Evolutionary conservation across 2,329 filamentous ascomycete species (phyloP).

Genomic region (Penicillium capsulatum): DNA sequence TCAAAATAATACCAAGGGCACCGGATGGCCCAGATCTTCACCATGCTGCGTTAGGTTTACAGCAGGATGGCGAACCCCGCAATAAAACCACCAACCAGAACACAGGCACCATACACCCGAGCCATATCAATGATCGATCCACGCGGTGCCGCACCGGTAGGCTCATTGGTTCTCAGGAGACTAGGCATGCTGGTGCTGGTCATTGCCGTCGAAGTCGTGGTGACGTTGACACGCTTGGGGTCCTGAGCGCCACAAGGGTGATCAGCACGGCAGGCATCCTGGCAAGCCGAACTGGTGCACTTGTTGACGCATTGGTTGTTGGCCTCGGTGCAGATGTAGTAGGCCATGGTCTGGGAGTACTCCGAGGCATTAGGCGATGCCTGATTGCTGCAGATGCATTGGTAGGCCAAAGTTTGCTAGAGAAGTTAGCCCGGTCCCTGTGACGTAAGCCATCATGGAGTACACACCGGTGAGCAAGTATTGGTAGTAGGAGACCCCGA

Average conservation of each 20-base stretch:
- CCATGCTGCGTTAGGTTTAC: no score
- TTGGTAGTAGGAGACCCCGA: slow-evolving; percentile 35
- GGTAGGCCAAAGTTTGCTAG: slow-evolving; percentile 49
- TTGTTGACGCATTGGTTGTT: slow-evolving; percentile 53
- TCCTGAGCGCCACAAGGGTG: slow-evolving; percentile 61
- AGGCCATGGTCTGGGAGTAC: slow-evolving; percentile 61
- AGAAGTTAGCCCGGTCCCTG: slow-evolving; percentile 3
- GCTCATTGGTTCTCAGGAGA: slow-evolving; percentile 15
- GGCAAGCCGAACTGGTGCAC: slow-evolving; percentile 51
- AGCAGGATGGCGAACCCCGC: slow-evolving; percentile 55
- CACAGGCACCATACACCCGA: slow-evolving; percentile 53
- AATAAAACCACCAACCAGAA: slow-evolving; percentile 53
- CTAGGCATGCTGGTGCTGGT: slow-evolving; percentile 31
- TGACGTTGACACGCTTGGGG: slow-evolving; percentile 53
- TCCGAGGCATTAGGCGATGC: slow-evolving; percentile 55
- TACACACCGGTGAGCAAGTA: slow-evolving; percentile 39
- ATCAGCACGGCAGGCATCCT: slow-evolving; percentile 48
- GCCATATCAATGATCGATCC: slow-evolving; percentile 47
- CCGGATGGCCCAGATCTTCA: no score
- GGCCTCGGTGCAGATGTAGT: slow-evolving; percentile 57
- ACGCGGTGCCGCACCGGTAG: slow-evolving; percentile 34
- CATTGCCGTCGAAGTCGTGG: slow-evolving; percentile 37
- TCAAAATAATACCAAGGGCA: no score
- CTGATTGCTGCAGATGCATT: slow-evolving; percentile 54
- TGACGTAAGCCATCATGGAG: neutral